phyloP scores from a whole-genome alignment of 306 rosid genomes.

The Cyamopsis tetragonoloba region DNA sequence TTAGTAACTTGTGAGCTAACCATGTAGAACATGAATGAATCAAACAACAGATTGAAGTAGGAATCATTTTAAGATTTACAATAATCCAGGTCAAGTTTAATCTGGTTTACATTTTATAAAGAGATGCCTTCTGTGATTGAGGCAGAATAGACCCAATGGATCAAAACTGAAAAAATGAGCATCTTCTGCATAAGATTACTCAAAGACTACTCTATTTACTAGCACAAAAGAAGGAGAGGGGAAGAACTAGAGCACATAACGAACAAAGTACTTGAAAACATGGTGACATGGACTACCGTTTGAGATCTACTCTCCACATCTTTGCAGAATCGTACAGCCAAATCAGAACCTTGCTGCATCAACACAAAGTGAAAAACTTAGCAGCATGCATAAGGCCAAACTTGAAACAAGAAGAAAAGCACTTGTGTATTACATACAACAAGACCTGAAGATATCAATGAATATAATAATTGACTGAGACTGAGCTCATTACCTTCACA shows the following conservation, averaged over 20 bases:
- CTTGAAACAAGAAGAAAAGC: slow-evolving; percentile 4
- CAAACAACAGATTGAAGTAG: background rate
- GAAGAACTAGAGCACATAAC: background rate
- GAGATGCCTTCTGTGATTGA: background rate
- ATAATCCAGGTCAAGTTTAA: background rate
- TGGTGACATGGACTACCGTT: slow-evolving; percentile 50
- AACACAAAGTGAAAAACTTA: slow-evolving; percentile 22
- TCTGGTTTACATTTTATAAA: background rate
- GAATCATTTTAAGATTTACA: background rate
- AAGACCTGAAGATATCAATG: background rate
- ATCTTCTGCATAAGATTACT: background rate
- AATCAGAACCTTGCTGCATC: slow-evolving; percentile 65
- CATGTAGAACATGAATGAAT: background rate
- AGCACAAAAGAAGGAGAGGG: background rate
- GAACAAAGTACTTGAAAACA: slow-evolving; percentile 29
- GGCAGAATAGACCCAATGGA: background rate
- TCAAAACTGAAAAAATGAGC: background rate
- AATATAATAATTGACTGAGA: background rate
- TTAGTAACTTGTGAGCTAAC: slow-evolving; percentile 2
- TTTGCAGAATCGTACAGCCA: slow-evolving; percentile 81
- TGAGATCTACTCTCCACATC: slow-evolving; percentile 92
- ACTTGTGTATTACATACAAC: background rate
- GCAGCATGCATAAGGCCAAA: slow-evolving; percentile 13
- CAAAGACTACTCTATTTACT: slow-evolving; percentile 1
- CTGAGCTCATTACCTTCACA: slow-evolving; percentile 51